phyloP scores from a whole-genome alignment of 192 early-diverging fungal genomes.

The Podila epigama region DNA sequence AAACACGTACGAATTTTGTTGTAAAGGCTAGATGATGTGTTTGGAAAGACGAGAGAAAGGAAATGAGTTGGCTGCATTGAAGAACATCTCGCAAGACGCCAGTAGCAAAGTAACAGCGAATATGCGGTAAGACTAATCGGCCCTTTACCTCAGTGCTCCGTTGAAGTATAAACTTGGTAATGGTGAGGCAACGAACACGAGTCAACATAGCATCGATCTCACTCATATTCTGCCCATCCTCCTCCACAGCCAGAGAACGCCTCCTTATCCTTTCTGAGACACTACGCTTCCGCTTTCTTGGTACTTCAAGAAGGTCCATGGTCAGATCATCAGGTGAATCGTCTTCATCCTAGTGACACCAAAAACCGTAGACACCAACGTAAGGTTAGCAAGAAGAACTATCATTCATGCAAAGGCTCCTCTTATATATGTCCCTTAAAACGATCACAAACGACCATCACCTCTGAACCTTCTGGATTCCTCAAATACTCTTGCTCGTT shows the following conservation, averaged over 20 bases:
- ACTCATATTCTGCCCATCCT: conserved; percentile 41
- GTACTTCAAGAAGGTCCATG: conserved; percentile 25
- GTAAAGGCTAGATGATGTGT: conserved; percentile 51
- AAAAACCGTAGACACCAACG: not conserved
- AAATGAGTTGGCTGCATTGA: no score
- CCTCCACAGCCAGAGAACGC: conserved; percentile 16
- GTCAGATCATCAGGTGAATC: conserved; percentile 36
- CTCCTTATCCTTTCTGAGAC: conserved; percentile 34
- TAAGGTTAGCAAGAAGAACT: no score
- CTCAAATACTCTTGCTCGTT: conserved; percentile 46
- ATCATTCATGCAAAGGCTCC: no score
- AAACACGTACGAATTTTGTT: conserved; percentile 76
- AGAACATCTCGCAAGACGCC: no score
- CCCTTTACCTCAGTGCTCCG: conserved; percentile 71
- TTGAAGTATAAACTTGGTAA: conserved; percentile 75
- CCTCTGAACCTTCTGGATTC: conserved; percentile 37
- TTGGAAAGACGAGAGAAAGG: not conserved
- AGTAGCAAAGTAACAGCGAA: no score
- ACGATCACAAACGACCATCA: no score
- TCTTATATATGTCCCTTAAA: no score
- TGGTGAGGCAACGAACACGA: conserved; percentile 69
- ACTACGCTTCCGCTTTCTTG: conserved; percentile 51
- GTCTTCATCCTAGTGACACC: conserved; percentile 21
- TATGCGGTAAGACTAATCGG: no score
- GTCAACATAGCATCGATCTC: conserved; percentile 61